phyloP scores from a whole-genome alignment of 2,329 filamentous ascomycete genomes.

The Pestalotiopsis sp. region DNA sequence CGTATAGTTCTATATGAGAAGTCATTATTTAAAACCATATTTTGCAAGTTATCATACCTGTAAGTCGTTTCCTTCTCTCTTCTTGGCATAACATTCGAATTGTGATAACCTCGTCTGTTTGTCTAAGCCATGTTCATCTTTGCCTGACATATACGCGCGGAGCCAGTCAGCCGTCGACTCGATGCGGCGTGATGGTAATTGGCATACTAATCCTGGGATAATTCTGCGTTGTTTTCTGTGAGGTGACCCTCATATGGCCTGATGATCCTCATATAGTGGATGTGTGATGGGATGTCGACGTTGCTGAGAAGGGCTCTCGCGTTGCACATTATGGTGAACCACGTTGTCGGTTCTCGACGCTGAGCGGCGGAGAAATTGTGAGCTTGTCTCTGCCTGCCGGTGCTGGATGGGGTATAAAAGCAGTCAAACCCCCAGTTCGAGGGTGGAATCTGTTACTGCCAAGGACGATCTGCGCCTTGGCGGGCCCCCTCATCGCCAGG shows the following conservation, averaged over 20 bases:
- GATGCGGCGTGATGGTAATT: not conserved
- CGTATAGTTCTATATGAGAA: not conserved
- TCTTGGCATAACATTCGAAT: not conserved
- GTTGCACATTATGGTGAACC: not conserved
- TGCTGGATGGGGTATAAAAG: not conserved
- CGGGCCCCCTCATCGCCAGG: not conserved
- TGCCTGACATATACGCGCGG: not conserved
- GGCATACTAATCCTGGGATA: not conserved
- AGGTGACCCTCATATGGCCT: not conserved
- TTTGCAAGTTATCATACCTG: not conserved
- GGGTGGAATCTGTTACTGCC: constrained; percentile 6
- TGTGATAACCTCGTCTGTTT: not conserved
- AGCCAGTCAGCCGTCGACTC: not conserved
- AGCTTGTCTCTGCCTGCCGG: not conserved
- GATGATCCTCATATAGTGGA: not conserved
- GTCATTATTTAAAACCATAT: not conserved
- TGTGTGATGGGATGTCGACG: not conserved
- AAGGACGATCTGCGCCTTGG: constrained; percentile 12
- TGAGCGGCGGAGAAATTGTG: constrained; percentile 9
- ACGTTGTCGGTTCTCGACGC: constrained; percentile 2
- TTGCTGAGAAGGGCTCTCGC: not conserved
- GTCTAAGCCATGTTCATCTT: not conserved
- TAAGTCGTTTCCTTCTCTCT: not conserved
- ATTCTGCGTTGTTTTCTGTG: not conserved
- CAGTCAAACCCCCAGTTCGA: not conserved